Conservation (phyloP, 2,329 filamentous ascomycete genomes). For the Chaetomium sp. region DNA sequence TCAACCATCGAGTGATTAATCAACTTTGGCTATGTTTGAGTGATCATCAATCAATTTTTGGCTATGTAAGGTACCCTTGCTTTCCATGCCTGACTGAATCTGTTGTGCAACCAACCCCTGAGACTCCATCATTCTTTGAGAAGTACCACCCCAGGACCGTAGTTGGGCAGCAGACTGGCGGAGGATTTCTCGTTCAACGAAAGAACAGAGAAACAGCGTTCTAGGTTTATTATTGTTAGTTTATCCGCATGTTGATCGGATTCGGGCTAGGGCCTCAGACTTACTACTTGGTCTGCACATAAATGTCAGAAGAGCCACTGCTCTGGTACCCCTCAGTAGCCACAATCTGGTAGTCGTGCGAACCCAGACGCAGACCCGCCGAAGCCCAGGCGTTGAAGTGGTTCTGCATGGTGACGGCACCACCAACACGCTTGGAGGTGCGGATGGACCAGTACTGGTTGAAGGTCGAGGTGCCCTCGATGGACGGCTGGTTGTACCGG, state of each 20-base stretch:
- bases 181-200: background rate
- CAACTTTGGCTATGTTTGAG: no score
- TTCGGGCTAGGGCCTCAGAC: no score
- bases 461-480: conserved; percentile 41
- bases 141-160: no score
- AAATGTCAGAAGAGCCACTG: conserved; percentile 38
- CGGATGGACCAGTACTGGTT: conserved; percentile 46
- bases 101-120: background rate
- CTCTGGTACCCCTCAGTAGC: conserved; percentile 46
- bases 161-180: no score
- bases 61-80: background rate
- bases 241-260: background rate
- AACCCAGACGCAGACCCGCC: conserved; percentile 38
- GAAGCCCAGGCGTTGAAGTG: conserved; percentile 47
- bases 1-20: background rate
- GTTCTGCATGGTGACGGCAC: conserved; percentile 41
- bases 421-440: conserved; percentile 39
- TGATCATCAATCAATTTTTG: no score
- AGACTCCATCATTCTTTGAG: background rate
- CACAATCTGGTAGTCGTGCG: conserved; percentile 45
- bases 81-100: background rate
- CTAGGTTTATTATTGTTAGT: background rate
- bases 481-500: conserved; percentile 36
- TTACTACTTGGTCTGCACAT: conserved; percentile 15
- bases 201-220: no score